Conservation (phyloP, 768 basidiomycete species). For the Collybiopsis luxurians region DNA sequence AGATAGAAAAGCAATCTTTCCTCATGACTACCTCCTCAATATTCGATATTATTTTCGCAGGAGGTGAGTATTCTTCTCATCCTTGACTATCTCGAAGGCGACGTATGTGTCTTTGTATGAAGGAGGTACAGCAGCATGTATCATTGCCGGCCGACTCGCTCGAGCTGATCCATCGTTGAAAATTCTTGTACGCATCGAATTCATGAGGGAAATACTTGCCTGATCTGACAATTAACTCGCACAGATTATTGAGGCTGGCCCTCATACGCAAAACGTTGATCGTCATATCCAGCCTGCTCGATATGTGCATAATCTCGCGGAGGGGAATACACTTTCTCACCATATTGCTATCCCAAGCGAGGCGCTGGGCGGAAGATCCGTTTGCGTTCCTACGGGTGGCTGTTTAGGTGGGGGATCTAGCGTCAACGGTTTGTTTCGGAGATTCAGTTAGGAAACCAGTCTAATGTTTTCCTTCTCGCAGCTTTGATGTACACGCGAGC, state of each 20-base stretch:
- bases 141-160: slow-evolving; percentile 36
- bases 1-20: no score
- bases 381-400: slow-evolving; percentile 30
- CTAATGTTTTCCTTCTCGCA: neutral
- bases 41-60: slow-evolving; percentile 36
- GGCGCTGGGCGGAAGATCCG: slow-evolving; percentile 27
- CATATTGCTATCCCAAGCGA: slow-evolving; percentile 30
- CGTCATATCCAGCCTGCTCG: slow-evolving; percentile 39
- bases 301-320: slow-evolving; percentile 29
- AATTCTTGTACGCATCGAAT: slow-evolving; percentile 30
- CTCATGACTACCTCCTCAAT: neutral
- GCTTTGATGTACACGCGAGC: slow-evolving; percentile 40
- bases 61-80: slow-evolving; percentile 18
- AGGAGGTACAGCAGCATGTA: slow-evolving; percentile 35
- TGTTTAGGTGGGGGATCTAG: slow-evolving; percentile 46
- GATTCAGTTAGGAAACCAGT: no score
- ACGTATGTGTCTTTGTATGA: neutral
- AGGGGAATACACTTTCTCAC: slow-evolving; percentile 32
- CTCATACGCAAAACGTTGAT: slow-evolving; percentile 30
- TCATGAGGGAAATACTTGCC: slow-evolving; percentile 22
- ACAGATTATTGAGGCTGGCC: slow-evolving; percentile 38
- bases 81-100: no score
- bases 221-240: neutral
- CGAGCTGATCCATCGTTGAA: slow-evolving; percentile 34
- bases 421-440: slow-evolving; percentile 36